phyloP scores from a whole-genome alignment of 148 eudicot genomes.

The Rhododendron griersonianum region DNA sequence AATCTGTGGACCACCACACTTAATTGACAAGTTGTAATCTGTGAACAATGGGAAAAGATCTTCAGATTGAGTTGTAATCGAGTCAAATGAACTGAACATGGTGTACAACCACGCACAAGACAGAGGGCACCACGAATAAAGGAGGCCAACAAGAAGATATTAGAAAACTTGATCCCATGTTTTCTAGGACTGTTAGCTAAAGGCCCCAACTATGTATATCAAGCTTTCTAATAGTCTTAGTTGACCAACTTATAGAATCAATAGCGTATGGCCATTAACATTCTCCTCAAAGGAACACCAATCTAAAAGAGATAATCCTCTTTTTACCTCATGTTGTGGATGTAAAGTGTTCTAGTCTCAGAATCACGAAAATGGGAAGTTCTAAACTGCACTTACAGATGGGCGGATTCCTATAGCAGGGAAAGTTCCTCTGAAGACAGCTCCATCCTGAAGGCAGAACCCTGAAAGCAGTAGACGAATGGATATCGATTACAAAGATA shows the following conservation, averaged over 20 bases:
- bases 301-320: neutral
- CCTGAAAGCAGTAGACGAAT: slow-evolving; percentile 15
- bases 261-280: neutral
- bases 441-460: slow-evolving; percentile 30
- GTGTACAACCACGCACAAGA: neutral
- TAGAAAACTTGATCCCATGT: neutral
- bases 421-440: slow-evolving; percentile 38
- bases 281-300: neutral
- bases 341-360: neutral
- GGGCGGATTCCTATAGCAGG: slow-evolving; percentile 32
- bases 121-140: neutral
- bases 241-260: neutral
- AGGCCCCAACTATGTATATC: neutral
- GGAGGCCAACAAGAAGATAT: neutral
- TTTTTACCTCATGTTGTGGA: neutral
- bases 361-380: neutral
- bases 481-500: neutral
- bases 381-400: slow-evolving; percentile 26
- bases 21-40: slow-evolving; percentile 71
- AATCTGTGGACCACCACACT: slow-evolving; percentile 67
- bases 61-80: slow-evolving; percentile 14
- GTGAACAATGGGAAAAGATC: slow-evolving; percentile 8
- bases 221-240: neutral
- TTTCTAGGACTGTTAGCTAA: neutral
- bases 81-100: neutral